These are phyloP conservation scores for Quercus tomentella DNA, from an alignment of 331 rosid species.

Conservation along the genomic window DNA sequence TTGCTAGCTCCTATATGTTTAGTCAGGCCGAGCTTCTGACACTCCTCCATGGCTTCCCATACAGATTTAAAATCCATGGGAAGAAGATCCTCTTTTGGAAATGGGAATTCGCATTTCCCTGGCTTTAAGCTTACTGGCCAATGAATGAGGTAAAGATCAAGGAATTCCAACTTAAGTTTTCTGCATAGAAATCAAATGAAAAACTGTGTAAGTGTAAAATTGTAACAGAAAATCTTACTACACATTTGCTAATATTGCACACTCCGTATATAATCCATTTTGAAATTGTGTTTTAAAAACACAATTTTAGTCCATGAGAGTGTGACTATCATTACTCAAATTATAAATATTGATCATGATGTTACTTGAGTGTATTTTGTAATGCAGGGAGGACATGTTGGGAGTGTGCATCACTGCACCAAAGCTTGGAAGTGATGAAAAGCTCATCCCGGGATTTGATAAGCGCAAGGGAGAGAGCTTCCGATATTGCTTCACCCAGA, in stretches of 20 bases:
- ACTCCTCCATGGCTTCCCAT: slow-evolving; percentile 30
- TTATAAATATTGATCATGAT: no score
- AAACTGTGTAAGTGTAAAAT: no score
- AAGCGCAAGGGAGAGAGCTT: neutral
- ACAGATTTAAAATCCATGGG: slow-evolving; percentile 11
- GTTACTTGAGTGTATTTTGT: no score
- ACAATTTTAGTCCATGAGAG: no score
- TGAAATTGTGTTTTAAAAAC: no score
- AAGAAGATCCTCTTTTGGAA: slow-evolving; percentile 9
- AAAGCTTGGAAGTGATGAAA: neutral
- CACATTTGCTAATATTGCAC: no score
- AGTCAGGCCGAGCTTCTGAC: slow-evolving; percentile 23
- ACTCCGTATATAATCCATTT: no score
- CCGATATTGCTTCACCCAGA: neutral
- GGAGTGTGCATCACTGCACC: neutral
- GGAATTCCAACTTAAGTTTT: slow-evolving; percentile 28
- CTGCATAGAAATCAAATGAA: neutral
- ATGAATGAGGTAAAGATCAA: slow-evolving; percentile 32
- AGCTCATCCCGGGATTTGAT: neutral
- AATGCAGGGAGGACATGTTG: no score
- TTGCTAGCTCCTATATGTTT: slow-evolving; percentile 26
- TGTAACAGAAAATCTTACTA: no score
- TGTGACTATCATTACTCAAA: no score
- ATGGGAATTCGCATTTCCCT: neutral
- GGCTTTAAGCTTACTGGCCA: slow-evolving; percentile 21